Evolutionary conservation across 2,329 filamentous ascomycete species (phyloP).

Genomic region (Tolypocladium paradoxum): DNA sequence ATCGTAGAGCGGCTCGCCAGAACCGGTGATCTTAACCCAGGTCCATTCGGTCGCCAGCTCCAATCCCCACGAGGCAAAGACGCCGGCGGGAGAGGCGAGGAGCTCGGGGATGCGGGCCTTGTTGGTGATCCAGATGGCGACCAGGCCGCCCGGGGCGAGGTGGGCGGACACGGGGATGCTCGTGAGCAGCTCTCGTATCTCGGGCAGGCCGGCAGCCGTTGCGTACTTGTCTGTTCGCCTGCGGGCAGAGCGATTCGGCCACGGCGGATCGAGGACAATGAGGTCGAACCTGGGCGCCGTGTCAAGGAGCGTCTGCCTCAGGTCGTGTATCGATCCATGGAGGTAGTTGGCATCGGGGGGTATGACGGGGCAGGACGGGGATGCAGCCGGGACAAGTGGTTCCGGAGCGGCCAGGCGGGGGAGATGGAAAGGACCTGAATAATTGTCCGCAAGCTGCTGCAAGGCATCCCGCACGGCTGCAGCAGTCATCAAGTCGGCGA

Average conservation of each 20-base stretch:
- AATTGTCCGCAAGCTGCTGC: slow-evolving; percentile 19
- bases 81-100: slow-evolving; percentile 35
- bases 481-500: slow-evolving; percentile 43
- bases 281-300: slow-evolving; percentile 49
- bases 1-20: slow-evolving; percentile 53
- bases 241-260: slow-evolving; percentile 67
- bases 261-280: slow-evolving; percentile 66
- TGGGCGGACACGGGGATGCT: slow-evolving; percentile 45
- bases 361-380: slow-evolving; percentile 15
- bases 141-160: slow-evolving; percentile 42
- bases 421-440: slow-evolving; percentile 35
- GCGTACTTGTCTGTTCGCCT: slow-evolving; percentile 42
- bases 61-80: slow-evolving; percentile 59
- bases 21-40: slow-evolving; percentile 62
- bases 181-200: slow-evolving; percentile 39
- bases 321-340: slow-evolving; percentile 34
- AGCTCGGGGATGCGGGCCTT: slow-evolving; percentile 49
- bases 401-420: slow-evolving; percentile 22
- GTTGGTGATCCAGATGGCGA: slow-evolving; percentile 73
- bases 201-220: slow-evolving; percentile 32
- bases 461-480: slow-evolving; percentile 36
- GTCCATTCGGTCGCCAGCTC: slow-evolving; percentile 60
- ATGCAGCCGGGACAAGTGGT: background rate
- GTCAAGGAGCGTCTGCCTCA: slow-evolving; percentile 27
- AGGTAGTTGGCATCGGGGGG: slow-evolving; percentile 35